Base-by-base conservation (phyloP, 139 green algal species). In the Chlamydomonas urium region DNA sequence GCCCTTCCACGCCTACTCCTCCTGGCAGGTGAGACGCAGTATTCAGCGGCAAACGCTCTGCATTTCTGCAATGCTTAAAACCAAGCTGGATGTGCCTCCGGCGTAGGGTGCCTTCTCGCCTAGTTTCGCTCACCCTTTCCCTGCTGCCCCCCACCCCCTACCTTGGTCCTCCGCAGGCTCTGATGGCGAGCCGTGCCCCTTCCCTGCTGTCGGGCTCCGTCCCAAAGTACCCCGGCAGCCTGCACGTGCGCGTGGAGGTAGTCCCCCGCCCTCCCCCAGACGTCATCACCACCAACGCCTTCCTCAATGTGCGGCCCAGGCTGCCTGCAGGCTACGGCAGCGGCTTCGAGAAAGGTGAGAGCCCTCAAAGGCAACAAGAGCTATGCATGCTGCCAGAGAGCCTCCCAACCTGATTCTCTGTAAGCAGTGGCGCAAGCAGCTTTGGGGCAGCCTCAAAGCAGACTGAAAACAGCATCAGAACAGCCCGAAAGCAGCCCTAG, bases 281-380 rank as follows among this genome's bases (percentile, higher is more conserved):
- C 5, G 56, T 84, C 10, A 75, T 82, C 1, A 42, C 76, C 14
- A 84, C 75, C 23, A 72, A 87, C 42, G 75, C 81, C 8, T 38
- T n/a, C 1, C 28, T 42, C 31, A 62, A 66, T 23, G 42, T 87
- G 10, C 69, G 78, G 24, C 76, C 78, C 14, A 63, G 65, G 45
- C 65, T 87, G 57, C 82, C 82, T 17, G 78, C 78, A 1, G 82
- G 82, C 24, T 87, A 83, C 47, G 82, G 82, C 66, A 80, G 61
- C 32, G 82, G 82, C 38, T 87, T 87, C 69, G 79, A 85, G 33
- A 59, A 35, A n/a, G 69, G 69, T 74, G 38, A 31, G 53, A 42
- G 26, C n/a, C 17, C n/a, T n/a, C n/a, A n/a, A n/a, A n/a, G n/a
- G n/a, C n/a, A n/a, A n/a, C n/a, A n/a, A n/a, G n/a, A n/a, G n/a